Base-by-base conservation (phyloP, 371 early-diverging fungal species). In the Sporodiniella umbellata region DNA sequence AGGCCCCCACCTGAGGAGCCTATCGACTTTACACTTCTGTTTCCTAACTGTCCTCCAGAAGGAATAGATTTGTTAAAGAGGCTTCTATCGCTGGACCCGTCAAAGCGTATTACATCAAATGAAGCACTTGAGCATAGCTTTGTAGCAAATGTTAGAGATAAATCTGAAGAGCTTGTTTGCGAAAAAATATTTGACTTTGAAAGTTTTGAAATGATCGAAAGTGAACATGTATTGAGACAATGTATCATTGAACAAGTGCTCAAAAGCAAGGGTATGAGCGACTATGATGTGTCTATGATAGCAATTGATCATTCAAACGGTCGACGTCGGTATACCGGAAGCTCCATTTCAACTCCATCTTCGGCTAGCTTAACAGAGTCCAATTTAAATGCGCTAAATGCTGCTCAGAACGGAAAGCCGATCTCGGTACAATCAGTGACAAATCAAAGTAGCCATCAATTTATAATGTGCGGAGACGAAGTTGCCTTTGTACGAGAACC, bases 71-170 rank as follows among this genome's bases (percentile, higher is more conserved):
- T 99, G 26, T 66, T 99, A 55, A 50, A 73, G 15, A 66, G 72
- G 23, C 65, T 99, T 66, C 75, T 99, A 3, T 75, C 81, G 1
- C 86, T 90, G 53, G 92, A 98, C 65, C 99, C 99, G 0, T 58
- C 56, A 2, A 70, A 82, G 47, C 72, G 98, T 12, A 86, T 94
- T 28, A 85, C 92, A 4, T 94, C 93, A 0, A 75, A 82, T 44
- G 81, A 90, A 54, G 90, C 89, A 0, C 66, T 98, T 14, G 63
- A 79, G 6, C 92, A 94, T 50, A 81, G 87, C 3, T 96, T 90
- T 63, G 92, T 97, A 54, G 67, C 65, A 2, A 79, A 83, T 39
- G 62, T 77, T 38, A 58, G 69, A 21, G 71, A 69, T 48, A 66
- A 61, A 25, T 48, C 62, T 1, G 78, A 77, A 33, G 78, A 77